Conservation (phyloP, 495 filamentous ascomycete genomes). For the Penicillium longicatenatum region DNA sequence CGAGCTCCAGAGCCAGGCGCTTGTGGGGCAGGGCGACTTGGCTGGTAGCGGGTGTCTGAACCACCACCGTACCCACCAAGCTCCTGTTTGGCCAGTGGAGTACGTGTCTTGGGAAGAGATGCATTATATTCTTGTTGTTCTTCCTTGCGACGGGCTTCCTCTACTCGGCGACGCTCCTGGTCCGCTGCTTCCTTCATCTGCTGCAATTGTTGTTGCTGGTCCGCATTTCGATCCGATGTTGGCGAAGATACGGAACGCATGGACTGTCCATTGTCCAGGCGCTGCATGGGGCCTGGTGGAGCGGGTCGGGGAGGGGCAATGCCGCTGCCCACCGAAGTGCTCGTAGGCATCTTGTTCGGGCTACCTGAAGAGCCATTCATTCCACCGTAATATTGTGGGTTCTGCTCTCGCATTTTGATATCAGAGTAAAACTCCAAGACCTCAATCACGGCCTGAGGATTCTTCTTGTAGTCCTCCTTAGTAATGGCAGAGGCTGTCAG, state of each 20-base stretch:
- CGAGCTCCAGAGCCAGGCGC: constrained; percentile 48
- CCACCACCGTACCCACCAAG: constrained; percentile 66
- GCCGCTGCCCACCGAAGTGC: constrained; percentile 56
- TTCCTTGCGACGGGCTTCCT: constrained; percentile 61
- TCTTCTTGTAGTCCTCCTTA: constrained; percentile 95
- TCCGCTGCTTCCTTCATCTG: constrained; percentile 54
- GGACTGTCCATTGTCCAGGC: constrained; percentile 45
- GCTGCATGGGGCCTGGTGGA: constrained; percentile 54
- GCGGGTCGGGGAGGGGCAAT: constrained; percentile 79
- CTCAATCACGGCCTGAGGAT: constrained; percentile 97
- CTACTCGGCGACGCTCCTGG: constrained; percentile 51
- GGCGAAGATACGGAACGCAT: constrained; percentile 40
- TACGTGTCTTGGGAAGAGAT: constrained; percentile 74
- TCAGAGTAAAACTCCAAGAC: constrained; percentile 98
- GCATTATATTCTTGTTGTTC: constrained; percentile 85
- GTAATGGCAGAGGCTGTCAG: constrained; percentile 94
- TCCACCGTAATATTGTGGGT: constrained; percentile 75
- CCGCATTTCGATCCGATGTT: constrained; percentile 39
- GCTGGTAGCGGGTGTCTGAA: constrained; percentile 73
- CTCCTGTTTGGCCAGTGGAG: constrained; percentile 85
- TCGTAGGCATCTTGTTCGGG: constrained; percentile 44
- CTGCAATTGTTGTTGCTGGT: constrained; percentile 46
- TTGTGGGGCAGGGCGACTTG: constrained; percentile 64
- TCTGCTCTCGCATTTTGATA: constrained; percentile 81
- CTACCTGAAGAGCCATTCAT: constrained; percentile 54